Conservation (phyloP, 129 eudicot genomes). For the Flaveria linearis region DNA sequence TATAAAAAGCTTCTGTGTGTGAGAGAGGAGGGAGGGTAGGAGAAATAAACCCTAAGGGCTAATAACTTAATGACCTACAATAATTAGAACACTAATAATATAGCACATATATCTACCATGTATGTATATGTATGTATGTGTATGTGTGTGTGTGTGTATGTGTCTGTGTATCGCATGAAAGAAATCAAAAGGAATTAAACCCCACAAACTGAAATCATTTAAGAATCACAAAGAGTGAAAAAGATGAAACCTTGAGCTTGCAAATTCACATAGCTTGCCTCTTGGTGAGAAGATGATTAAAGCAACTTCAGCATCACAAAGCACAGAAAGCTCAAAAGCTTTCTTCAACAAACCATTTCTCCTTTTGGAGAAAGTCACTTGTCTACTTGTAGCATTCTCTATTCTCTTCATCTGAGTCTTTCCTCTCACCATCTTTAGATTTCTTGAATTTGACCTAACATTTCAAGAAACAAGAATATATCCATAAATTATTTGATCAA, state of each 20-base stretch:
- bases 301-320: conserved; percentile 88
- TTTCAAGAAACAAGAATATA: conserved; percentile 18
- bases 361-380: conserved; percentile 84
- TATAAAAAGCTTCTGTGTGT: background rate
- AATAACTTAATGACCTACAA: conserved; percentile 3
- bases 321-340: conserved; percentile 89
- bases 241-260: conserved; percentile 71
- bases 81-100: background rate
- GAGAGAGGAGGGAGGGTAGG: background rate
- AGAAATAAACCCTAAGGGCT: conserved; percentile 24
- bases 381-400: conserved; percentile 87
- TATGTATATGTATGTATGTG: background rate
- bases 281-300: conserved; percentile 85
- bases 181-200: background rate
- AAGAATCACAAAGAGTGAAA: conserved; percentile 28
- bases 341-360: conserved; percentile 79
- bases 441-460: conserved; percentile 22
- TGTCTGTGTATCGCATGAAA: conserved; percentile 18
- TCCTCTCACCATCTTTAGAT: conserved; percentile 74
- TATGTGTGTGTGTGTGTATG: background rate
- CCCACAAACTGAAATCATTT: conserved; percentile 18
- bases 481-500: background rate
- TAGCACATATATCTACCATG: conserved; percentile 2
- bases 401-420: conserved; percentile 91
- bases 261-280: conserved; percentile 90